A percentile compares a stretch with the other conserved stretches of the same genome.
phyloP scores from a whole-genome alignment of 2,329 filamentous ascomycete species.

The Colletotrichum sp. region DNA sequence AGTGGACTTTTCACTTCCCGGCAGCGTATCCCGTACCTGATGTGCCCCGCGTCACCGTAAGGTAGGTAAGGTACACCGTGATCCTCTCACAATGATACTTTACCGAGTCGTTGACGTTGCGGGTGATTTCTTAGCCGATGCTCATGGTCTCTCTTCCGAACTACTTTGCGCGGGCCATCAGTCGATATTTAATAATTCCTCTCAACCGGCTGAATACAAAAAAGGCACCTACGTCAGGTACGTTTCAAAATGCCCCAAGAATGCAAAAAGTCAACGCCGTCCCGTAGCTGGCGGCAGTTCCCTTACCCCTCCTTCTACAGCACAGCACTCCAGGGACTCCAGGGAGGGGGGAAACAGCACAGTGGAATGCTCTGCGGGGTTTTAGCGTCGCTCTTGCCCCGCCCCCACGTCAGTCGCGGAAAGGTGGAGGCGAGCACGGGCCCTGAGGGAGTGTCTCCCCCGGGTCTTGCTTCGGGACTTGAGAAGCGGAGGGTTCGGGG shows the following conservation, averaged over 20 bases:
- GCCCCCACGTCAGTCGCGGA: neutral
- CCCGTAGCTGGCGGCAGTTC: neutral
- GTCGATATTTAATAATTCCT: neutral
- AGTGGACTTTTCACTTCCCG: neutral
- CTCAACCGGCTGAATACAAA: neutral
- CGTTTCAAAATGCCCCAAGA: neutral
- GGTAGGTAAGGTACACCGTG: no score
- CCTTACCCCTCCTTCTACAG: neutral
- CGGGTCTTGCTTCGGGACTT: constrained; percentile 5
- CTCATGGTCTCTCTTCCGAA: neutral
- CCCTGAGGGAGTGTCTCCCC: neutral
- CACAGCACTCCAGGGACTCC: neutral
- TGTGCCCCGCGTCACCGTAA: neutral
- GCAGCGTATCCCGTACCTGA: neutral
- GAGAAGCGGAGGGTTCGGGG: neutral
- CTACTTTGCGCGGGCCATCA: neutral
- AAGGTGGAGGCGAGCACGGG: neutral
- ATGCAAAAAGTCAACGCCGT: neutral
- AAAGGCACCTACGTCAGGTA: neutral
- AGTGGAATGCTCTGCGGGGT: neutral
- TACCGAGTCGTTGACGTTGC: neutral
- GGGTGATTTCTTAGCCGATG: neutral
- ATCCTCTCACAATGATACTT: neutral
- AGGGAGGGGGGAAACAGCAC: neutral
- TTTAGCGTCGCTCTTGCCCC: constrained; percentile 1